A percentile compares a stretch with the other conserved stretches of the same genome.
Evolutionary conservation across 1,284 basidiomycete species (phyloP).

Genomic region (Phylloboletellus chloephorus): DNA sequence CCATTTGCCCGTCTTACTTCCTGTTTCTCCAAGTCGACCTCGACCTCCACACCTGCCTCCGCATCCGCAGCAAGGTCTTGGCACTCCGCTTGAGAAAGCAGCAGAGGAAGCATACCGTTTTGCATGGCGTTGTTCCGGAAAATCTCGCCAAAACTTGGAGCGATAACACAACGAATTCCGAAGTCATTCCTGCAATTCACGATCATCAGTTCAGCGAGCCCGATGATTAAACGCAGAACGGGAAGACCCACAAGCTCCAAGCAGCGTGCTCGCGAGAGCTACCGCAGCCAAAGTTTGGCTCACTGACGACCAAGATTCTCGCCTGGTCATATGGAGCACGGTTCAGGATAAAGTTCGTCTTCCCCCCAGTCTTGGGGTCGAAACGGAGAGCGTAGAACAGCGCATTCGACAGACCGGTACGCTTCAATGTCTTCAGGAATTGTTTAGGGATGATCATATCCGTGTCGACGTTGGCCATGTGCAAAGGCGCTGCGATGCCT

Average conservation of each 20-base stretch:
- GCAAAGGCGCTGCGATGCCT: slow-evolving; percentile 85
- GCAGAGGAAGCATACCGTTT: slow-evolving; percentile 91
- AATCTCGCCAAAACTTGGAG: slow-evolving; percentile 93
- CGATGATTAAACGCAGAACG: slow-evolving; percentile 2
- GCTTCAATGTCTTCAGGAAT: slow-evolving; percentile 92
- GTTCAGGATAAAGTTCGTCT: slow-evolving; percentile 89
- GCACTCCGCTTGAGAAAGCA: slow-evolving; percentile 75
- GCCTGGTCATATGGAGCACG: slow-evolving; percentile 76
- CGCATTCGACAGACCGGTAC: slow-evolving; percentile 87
- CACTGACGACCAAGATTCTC: slow-evolving; percentile 85
- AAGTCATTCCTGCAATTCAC: slow-evolving; percentile 74
- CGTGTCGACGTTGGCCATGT: slow-evolving; percentile 92
- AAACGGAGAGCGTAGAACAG: slow-evolving; percentile 84
- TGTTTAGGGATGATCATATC: slow-evolving; percentile 98
- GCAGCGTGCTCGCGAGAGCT: slow-evolving; percentile 94
- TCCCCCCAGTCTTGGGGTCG: slow-evolving; percentile 72
- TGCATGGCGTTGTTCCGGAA: slow-evolving; percentile 93
- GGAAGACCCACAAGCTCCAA: slow-evolving; percentile 77
- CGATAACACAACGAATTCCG: slow-evolving; percentile 89
- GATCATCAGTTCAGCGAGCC: slow-evolving; percentile 8
- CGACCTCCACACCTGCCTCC: slow-evolving; percentile 72
- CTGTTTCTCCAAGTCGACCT: slow-evolving; percentile 87
- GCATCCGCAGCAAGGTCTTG: slow-evolving; percentile 76
- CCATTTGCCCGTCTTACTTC: slow-evolving; percentile 77
- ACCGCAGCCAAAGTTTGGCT: slow-evolving; percentile 92